Evolutionary conservation across 2,329 filamentous ascomycete species (phyloP), one percentile per base, ranked within the genome.

Genomic region (Pseudogymnoascus sp.): DNA sequence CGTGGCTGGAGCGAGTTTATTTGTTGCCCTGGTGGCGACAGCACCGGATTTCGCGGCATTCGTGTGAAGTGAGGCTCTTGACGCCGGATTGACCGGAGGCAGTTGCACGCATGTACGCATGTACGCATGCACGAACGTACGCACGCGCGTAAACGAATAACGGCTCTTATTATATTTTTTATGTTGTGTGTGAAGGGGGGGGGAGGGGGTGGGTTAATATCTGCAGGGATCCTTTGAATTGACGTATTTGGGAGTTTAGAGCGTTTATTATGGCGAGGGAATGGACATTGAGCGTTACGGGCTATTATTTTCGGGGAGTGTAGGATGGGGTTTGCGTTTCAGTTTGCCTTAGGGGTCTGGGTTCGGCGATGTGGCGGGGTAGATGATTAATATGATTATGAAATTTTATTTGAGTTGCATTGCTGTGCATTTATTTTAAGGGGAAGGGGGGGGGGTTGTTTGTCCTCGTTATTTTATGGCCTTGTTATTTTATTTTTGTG

Each of bases 321-420:
- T 49, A 33, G 49, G 49, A 33, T 55, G 49, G 49, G 29, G 16
- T 10, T 19, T 55, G 49, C 8, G 29, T 19, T 55, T 14, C 33
- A 55, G 29, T 35, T 35, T 55, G 29, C 16, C 49, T 55, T 55
- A 14, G n/a, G 29, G 49, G n/a, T 55, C 21, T 55, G 49, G 29
- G 16, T 6, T 19, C 29, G n/a, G 49, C 26, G 29, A 19, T 35
- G 49, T 10, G 26, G n/a, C 19, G 29, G 16, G 49, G 29, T 33
- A 55, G 49, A 55, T 55, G 29, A 55, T 55, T 55, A 55, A 35
- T 55, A 55, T 55, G 26, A 55, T 55, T 55, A 55, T 55, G 49
- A 55, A 52, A 21, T 55, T 55, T 55, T 55, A 55, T 21, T 21
- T 35, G 49, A 55, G 29, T 35, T 33, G 6, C 49, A 33, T 33